A percentile compares a stretch with the other conserved stretches of the same genome.
Evolutionary conservation across 2,329 filamentous ascomycete genomes (phyloP).

Genomic region (Penicillium digitatum): DNA sequence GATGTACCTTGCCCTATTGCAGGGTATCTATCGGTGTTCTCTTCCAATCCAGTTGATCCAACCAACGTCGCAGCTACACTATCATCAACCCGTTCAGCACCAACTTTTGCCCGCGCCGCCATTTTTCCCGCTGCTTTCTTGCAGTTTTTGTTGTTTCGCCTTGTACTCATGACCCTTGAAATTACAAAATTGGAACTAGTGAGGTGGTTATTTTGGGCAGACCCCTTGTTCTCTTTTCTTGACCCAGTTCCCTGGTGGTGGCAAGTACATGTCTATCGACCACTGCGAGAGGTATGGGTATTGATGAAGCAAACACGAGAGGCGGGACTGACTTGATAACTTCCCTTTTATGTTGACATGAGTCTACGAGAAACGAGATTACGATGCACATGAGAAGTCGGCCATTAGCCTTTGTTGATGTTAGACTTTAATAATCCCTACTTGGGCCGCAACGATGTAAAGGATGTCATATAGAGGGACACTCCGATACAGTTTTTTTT

Average conservation of each 20-base stretch:
- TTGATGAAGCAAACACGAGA: constrained; percentile 39
- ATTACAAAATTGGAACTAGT: constrained; percentile 6
- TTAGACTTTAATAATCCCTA: no score
- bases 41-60: constrained; percentile 14
- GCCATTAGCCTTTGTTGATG: no score
- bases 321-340: constrained; percentile 31
- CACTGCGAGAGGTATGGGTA: constrained; percentile 37
- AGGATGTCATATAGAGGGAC: no score
- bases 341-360: not conserved
- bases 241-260: constrained; percentile 58
- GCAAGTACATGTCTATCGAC: constrained; percentile 57
- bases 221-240: constrained; percentile 52
- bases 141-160: not conserved
- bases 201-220: constrained; percentile 50
- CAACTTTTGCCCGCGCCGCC: not conserved
- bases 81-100: constrained; percentile 4
- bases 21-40: constrained; percentile 28
- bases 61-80: constrained; percentile 9
- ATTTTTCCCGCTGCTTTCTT: not conserved
- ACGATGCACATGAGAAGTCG: not conserved
- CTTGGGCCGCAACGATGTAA: no score
- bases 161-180: not conserved
- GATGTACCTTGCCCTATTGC: constrained; percentile 26
- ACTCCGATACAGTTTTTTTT: no score
- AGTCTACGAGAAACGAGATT: constrained; percentile 8